Evolutionary conservation across 768 basidiomycete genomes (phyloP).

Genomic region (Tylopilus vinaceipallidus): DNA sequence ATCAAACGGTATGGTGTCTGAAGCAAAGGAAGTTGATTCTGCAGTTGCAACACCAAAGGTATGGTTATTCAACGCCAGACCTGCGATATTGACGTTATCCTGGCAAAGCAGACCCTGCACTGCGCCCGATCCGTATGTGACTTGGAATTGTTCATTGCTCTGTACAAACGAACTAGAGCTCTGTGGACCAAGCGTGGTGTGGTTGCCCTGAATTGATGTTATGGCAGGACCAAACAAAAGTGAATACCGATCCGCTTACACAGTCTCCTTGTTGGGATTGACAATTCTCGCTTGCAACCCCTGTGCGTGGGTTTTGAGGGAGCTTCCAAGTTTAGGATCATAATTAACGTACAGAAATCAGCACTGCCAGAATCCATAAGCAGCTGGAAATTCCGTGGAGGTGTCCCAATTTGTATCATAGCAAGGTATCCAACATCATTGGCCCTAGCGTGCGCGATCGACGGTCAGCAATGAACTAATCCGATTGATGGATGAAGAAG

Average conservation of each 20-base stretch:
- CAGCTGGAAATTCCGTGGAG: slow-evolving; percentile 51
- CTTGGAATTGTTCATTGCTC: slow-evolving; percentile 47
- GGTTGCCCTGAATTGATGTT: slow-evolving; percentile 48
- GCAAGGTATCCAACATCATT: slow-evolving; percentile 59
- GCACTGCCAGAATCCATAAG: slow-evolving; percentile 73
- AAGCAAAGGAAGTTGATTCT: slow-evolving; percentile 64
- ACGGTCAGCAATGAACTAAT: neutral
- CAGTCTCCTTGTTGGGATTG: slow-evolving; percentile 41
- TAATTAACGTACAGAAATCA: slow-evolving; percentile 47
- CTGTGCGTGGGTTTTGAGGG: slow-evolving; percentile 4
- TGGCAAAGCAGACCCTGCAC: slow-evolving; percentile 63
- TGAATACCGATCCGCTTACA: slow-evolving; percentile 29
- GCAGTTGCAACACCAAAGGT: slow-evolving; percentile 63
- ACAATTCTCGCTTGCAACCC: slow-evolving; percentile 58
- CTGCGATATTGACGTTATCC: slow-evolving; percentile 65
- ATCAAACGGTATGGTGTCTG: slow-evolving; percentile 51
- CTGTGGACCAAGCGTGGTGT: slow-evolving; percentile 61
- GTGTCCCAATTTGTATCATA: slow-evolving; percentile 65
- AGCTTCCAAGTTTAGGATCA: neutral
- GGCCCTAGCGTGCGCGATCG: slow-evolving; percentile 29
- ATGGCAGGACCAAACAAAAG: slow-evolving; percentile 9
- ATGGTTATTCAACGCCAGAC: slow-evolving; percentile 54
- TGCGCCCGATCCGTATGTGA: slow-evolving; percentile 68
- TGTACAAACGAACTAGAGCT: slow-evolving; percentile 63
- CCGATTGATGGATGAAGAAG: neutral